Base-by-base conservation (phyloP, 768 basidiomycete species). In the Termitomyces heimii region DNA sequence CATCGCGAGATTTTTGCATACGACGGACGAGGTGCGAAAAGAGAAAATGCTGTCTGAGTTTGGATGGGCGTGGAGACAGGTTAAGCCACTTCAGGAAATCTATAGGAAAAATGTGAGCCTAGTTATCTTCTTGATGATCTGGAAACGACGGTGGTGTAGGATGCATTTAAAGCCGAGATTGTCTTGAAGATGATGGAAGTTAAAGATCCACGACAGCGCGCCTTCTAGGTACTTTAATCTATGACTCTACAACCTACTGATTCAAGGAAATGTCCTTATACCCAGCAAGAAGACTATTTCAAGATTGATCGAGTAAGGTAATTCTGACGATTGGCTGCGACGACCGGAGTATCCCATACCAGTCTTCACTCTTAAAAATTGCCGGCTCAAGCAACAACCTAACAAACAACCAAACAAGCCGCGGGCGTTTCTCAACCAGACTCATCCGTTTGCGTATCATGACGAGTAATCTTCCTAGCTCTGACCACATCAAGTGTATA, bases 21-120 rank as follows among this genome's bases (percentile, higher is more conserved):
- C 0, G 67, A 73, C 46, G 49, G 45, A 53, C 18, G 34, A 48
- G 9, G 37, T 46, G 6, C 71, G 68, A 34, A 72, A 76, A 59
- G 83, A 85, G 53, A 76, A 59, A 62, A 78, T 81, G 73, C 62
- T 77, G 65, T 62, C 59, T 29, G 73, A 82, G 53, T 84, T 72
- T 64, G 68, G 71, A 0, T 86, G 84, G 85, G 73, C 75, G 0
- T 82, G 71, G 69, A 71, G 76, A 40, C 77, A 79, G 53, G 77
- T 79, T 20, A 62, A 71, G 14, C 75, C 80, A 2, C 70, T 86
- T 43, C 59, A 70, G 37, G 66, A 73, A 0, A 67, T 68, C 4
- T 82, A 75, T 62, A 64, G 71, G 35, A 63, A 65, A 31, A 74
- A 79, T 59, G 81, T 83, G 60, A 60, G 79, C 67, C 4, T 28